Percentiles rank a stretch among this genome's conserved stretches.
Conservation (phyloP, 192 early-diverging fungal species). For the Funneliformis geosporum region DNA sequence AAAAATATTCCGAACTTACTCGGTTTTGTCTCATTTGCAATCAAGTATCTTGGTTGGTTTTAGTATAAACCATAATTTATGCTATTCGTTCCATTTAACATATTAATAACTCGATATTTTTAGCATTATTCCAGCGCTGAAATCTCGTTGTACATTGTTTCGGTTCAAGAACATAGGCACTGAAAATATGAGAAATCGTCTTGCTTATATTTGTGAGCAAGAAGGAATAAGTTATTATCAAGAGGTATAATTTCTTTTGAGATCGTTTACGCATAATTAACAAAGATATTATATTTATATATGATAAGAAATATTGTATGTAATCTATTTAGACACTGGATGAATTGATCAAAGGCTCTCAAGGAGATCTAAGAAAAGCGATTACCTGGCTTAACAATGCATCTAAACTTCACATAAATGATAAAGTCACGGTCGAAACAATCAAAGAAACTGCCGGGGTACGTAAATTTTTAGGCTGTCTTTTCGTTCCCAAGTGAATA, state of each 20-base stretch:
- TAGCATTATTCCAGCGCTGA: conserved; percentile 91
- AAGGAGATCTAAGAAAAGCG: conserved; percentile 90
- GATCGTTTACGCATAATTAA: conserved; percentile 20
- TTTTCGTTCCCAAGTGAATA: no score
- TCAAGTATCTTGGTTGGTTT: conserved; percentile 66
- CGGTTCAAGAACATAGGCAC: conserved; percentile 83
- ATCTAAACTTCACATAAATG: conserved; percentile 49
- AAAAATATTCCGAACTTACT: conserved; percentile 88
- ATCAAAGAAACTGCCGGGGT: conserved; percentile 85
- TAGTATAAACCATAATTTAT: background rate
- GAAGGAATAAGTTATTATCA: conserved; percentile 65
- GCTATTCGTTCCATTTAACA: background rate
- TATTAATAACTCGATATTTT: background rate
- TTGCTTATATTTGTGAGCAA: conserved; percentile 63
- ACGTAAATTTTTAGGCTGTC: conserved; percentile 3
- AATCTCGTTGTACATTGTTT: conserved; percentile 94
- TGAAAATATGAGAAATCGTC: conserved; percentile 57
- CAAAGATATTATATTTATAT: background rate
- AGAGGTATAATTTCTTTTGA: conserved; percentile 44
- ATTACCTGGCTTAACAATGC: conserved; percentile 93
- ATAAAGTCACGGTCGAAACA: conserved; percentile 50
- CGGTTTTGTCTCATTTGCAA: conserved; percentile 96
- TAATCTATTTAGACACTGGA: conserved; percentile 52
- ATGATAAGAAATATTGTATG: background rate
- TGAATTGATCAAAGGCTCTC: conserved; percentile 69